Evolutionary conservation across 148 eudicot genomes (phyloP).

Genomic region (Rhododendron williamsianum): DNA sequence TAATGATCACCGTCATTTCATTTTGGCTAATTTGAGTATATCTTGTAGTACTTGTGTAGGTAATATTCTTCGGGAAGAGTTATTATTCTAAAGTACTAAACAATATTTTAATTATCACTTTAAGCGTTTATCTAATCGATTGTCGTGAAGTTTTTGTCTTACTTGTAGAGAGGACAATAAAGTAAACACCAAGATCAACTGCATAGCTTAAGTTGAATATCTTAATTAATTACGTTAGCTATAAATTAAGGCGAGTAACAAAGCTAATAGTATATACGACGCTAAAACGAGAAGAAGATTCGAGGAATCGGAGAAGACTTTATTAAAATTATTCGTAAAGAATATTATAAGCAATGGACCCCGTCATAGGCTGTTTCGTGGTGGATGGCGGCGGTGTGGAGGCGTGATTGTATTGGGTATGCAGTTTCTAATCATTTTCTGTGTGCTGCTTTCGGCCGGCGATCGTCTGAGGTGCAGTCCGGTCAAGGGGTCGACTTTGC

Average conservation of each 20-base stretch:
- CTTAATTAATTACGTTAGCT: background rate
- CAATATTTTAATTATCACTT: background rate
- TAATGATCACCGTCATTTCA: background rate
- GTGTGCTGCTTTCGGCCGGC: too few species aligned
- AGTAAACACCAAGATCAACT: background rate
- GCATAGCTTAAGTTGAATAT: background rate
- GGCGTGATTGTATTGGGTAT: too few species aligned
- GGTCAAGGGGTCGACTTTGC: too few species aligned
- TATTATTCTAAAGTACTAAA: background rate
- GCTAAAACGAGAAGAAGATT: background rate
- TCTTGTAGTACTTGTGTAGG: background rate
- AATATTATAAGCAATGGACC: too few species aligned
- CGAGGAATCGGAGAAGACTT: background rate
- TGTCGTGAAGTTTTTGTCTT: background rate
- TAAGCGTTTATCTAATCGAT: background rate
- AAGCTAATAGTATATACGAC: too few species aligned
- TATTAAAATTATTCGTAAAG: too few species aligned
- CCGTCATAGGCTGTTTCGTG: too few species aligned
- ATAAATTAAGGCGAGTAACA: too few species aligned
- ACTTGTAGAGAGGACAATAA: background rate
- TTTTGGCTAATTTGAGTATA: background rate
- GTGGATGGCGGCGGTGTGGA: too few species aligned
- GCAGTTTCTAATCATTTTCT: too few species aligned
- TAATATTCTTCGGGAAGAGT: background rate
- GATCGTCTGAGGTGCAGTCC: too few species aligned